These are phyloP conservation scores for Rutstroemia sp. DNA, from an alignment of 2,329 filamentous ascomycete species.

Conservation along the genomic window DNA sequence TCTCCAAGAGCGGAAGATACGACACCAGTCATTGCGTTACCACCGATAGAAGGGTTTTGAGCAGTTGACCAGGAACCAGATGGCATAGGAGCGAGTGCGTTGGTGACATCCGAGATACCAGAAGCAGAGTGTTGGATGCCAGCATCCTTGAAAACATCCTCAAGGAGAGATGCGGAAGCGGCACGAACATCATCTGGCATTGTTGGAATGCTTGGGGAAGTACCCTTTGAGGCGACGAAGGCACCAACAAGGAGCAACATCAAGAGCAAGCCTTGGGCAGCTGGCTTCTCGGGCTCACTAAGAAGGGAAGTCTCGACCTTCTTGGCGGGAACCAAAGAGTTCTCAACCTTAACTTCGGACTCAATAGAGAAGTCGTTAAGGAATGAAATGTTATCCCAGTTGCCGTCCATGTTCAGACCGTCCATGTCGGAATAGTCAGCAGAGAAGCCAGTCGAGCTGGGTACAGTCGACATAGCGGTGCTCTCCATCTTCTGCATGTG, in stretches of 20 bases:
- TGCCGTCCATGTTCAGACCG: constrained; percentile 69
- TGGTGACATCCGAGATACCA: constrained; percentile 7
- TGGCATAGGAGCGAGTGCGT: constrained; percentile 41
- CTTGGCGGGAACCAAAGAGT: constrained; percentile 43
- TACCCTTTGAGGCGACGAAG: constrained; percentile 84
- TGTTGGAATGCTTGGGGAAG: constrained; percentile 63
- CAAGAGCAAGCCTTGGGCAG: constrained; percentile 76
- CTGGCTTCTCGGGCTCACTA: constrained; percentile 51
- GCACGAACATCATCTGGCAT: constrained; percentile 76
- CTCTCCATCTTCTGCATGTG: constrained; percentile 65
- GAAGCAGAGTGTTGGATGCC: constrained; percentile 44
- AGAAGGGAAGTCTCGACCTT: constrained; percentile 41
- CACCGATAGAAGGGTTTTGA: constrained; percentile 34
- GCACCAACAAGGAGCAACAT: constrained; percentile 97
- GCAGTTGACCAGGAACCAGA: constrained; percentile 42
- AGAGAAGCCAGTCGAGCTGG: constrained; percentile 56
- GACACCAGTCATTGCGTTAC: constrained; percentile 40
- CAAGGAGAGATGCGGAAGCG: constrained; percentile 68
- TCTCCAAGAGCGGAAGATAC: constrained; percentile 57
- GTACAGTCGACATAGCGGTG: constrained; percentile 42
- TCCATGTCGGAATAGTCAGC: constrained; percentile 77
- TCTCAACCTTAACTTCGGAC: constrained; percentile 53
- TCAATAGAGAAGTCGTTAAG: constrained; percentile 64
- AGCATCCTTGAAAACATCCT: constrained; percentile 76
- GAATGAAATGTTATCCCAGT: constrained; percentile 79